Conservation (phyloP, 352 stramenopile species). For the Aphanomyces cochlioides region DNA sequence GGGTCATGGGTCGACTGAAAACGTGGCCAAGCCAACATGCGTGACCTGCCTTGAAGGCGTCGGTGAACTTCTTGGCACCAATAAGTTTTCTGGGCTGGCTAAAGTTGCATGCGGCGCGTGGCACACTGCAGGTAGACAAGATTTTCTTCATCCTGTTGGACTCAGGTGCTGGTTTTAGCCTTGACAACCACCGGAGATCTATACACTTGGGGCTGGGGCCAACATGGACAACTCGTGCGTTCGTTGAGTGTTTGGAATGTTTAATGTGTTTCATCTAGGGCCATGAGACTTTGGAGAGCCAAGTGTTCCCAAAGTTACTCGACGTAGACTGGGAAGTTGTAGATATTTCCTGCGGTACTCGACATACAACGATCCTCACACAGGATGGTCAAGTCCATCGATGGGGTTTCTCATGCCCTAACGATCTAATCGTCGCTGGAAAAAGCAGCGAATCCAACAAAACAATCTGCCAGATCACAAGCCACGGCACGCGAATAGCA, state of each 20-base stretch:
- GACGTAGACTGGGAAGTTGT: slow-evolving; percentile 35
- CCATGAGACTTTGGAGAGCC: slow-evolving; percentile 27
- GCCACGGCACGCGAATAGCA: background rate
- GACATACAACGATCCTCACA: slow-evolving; percentile 50
- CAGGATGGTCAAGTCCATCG: slow-evolving; percentile 45
- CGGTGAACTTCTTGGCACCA: slow-evolving; percentile 19
- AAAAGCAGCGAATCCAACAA: slow-evolving; percentile 20
- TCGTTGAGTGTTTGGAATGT: background rate
- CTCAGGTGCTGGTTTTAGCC: slow-evolving; percentile 15
- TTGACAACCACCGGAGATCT: slow-evolving; percentile 54
- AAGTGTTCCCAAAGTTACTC: slow-evolving; percentile 40
- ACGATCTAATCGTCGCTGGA: background rate
- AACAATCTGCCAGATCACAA: background rate
- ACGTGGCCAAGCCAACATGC: slow-evolving; percentile 33
- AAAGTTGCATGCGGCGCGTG: slow-evolving; percentile 65
- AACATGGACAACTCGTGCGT: slow-evolving; percentile 63
- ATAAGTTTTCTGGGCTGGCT: slow-evolving; percentile 36
- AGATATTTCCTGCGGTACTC: slow-evolving; percentile 46
- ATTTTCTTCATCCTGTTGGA: background rate
- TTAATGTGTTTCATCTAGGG: slow-evolving; percentile 26
- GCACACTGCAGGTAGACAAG: slow-evolving; percentile 53
- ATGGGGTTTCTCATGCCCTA: slow-evolving; percentile 39
- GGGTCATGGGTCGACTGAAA: slow-evolving; percentile 48
- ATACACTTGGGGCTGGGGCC: slow-evolving; percentile 78
- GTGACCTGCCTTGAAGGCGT: slow-evolving; percentile 55